Conservation (phyloP, 2,329 filamentous ascomycete genomes). For the Venturia carpophila region DNA sequence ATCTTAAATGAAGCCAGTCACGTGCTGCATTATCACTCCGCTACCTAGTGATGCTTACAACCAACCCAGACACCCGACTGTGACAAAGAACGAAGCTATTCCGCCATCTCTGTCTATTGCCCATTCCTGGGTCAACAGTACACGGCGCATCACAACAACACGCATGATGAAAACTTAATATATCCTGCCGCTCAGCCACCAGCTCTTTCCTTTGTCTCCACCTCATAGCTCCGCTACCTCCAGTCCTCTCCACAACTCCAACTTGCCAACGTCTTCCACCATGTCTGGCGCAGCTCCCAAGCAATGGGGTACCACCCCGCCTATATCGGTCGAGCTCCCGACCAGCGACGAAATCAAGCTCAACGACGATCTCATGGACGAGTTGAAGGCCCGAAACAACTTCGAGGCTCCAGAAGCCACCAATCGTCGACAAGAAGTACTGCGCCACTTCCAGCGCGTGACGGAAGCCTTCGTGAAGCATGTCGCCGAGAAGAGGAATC, state of each 20-base stretch:
- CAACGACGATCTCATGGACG: slow-evolving; percentile 71
- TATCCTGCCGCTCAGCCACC: neutral
- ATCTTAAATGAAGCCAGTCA: neutral
- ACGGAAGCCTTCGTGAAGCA: slow-evolving; percentile 79
- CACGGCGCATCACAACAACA: neutral
- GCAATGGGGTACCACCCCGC: slow-evolving; percentile 68
- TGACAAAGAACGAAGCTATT: neutral
- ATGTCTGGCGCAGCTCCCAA: slow-evolving; percentile 13
- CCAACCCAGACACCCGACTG: neutral
- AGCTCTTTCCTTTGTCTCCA: slow-evolving; percentile 3
- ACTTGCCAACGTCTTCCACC: neutral
- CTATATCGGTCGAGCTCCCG: slow-evolving; percentile 70
- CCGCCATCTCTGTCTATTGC: neutral
- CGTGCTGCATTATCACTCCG: neutral
- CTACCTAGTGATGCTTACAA: neutral
- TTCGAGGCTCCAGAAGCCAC: slow-evolving; percentile 82
- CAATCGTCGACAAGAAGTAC: slow-evolving; percentile 69
- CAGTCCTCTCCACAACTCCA: neutral
- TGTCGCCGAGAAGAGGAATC: slow-evolving; percentile 65
- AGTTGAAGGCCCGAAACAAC: slow-evolving; percentile 82
- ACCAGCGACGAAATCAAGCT: slow-evolving; percentile 68
- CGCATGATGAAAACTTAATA: slow-evolving; percentile 6
- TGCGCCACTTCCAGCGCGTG: slow-evolving; percentile 69
- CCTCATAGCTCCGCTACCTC: neutral
- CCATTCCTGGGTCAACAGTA: neutral